Evolutionary conservation across 352 stramenopile species (phyloP), one percentile per base, ranked within the genome.

Genomic region (Phytophthora ohioensis): DNA sequence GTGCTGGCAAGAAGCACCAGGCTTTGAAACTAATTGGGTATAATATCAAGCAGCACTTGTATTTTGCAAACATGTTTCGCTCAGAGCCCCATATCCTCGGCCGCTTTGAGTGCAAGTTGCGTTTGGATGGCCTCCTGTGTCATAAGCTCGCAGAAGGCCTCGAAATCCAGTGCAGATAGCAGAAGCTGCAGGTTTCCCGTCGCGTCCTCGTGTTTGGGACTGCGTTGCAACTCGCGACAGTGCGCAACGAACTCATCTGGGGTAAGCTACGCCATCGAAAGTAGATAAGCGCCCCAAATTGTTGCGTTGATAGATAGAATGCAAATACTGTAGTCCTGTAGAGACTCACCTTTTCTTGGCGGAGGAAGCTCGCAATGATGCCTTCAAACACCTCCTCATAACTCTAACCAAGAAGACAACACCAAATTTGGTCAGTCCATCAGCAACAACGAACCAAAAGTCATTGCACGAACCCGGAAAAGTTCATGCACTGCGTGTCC

Each of bases 61-160:
- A 75, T 51, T 69, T 27, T 72, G 48, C 39, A 62, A 27, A 31
- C 10, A 45, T 43, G 36, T 21, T 9, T 21, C 21, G 21, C 21
- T 82, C 59, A 90, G 11, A 91, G 67, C 0, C 79, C 80, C 82
- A 89, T 91, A 32, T 89, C 81, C 38, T 85, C 73, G 2, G 82
- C 85, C 30, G 70, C 79, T 61, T 87, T 81, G 11, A 84, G 57
- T 13, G 80, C 82, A 2, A 66, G 58, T n/a, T 88, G 80, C 13
- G 77, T 86, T 46, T 84, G 57, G 35, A 79, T 72, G 8, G 79
- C 80, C 34, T 91, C 79, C 1, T 65, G 54, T 15, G 66, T 69
- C 82, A 92, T 90, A 51, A 88, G 73, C 15, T 74, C 45, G 36
- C 82, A 90, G 49, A 92, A 92, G 3, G 54, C 58, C 21, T 79